These are phyloP conservation scores for Gentiana straminea DNA, from an alignment of 257 asterid genomes.

Conservation along the genomic window DNA sequence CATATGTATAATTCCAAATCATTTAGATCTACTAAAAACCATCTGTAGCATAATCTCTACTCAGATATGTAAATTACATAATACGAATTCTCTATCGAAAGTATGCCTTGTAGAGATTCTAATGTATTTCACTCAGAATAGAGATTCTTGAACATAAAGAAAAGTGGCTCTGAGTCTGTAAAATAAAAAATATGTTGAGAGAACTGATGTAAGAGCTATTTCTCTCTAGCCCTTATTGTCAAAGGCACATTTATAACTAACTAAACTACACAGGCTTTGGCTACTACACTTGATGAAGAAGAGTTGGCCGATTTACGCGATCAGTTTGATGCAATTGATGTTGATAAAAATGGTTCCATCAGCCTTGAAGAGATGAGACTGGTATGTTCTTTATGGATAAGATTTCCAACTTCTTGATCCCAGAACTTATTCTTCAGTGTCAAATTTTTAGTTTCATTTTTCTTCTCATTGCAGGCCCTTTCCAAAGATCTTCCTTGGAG, in stretches of 20 bases:
- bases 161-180: too few species aligned
- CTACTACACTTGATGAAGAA: constrained; percentile 85
- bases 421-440: background rate
- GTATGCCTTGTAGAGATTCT: too few species aligned
- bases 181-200: too few species aligned
- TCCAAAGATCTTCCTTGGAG: constrained; percentile 98
- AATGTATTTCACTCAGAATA: too few species aligned
- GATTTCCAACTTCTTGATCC: background rate
- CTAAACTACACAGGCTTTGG: constrained; percentile 58
- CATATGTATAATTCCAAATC: too few species aligned
- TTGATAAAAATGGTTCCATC: constrained; percentile 90
- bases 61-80: too few species aligned
- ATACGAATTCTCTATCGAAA: too few species aligned
- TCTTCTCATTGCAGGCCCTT: constrained; percentile 51
- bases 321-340: constrained; percentile 95
- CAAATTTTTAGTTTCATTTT: background rate
- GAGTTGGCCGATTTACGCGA: constrained; percentile 81
- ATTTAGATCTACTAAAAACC: too few species aligned
- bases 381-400: constrained; percentile 22
- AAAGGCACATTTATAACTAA: background rate
- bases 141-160: too few species aligned
- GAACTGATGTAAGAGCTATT: too few species aligned
- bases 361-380: constrained; percentile 99
- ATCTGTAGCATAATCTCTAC: too few species aligned
- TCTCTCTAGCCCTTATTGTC: too few species aligned